Base-by-base conservation (phyloP, 2,329 filamentous ascomycete genomes). In the Epichloe sibirici region DNA sequence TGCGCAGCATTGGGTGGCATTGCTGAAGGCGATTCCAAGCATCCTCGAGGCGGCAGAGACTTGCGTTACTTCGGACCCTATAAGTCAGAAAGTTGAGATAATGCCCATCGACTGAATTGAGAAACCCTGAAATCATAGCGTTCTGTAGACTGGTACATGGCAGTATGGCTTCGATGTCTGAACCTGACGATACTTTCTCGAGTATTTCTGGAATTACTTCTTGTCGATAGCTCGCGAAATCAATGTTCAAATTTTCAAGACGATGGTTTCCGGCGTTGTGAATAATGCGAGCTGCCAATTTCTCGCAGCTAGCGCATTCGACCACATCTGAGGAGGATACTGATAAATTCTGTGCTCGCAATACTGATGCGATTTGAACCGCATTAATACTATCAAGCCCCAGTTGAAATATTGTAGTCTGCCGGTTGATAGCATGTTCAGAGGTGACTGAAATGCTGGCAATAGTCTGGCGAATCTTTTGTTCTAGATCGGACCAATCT, bases 331-430 rank as follows among this genome's bases (percentile, higher is more conserved):
- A 78, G 0, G 86, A 82, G 1, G 81, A 80, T 0, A 90, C 67
- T 1, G 65, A 61, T 40, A 82, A 70, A 0, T 82, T 82, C 17
- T 75, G 61, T 40, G 74, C 77, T 17, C 85, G 80, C 15, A 96
- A 71, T 28, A 75, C 70, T 1, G 80, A 76, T 0, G 89, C 87
- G 9, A 95, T 74, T 61, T 95, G 90, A 5, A 84, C 77, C 0
- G 89, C 87, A 55, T 86, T 90, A 61, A 97, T 93, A 63, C 90
- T 96, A 66, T 96, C 90, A 3, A 96, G 71, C 0, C 91, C 91
- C n/a, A 95, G 78, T 53, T 86, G 82, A 60, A 91, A 95, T 48
- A 97, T 88, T 0, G 87, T 89, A 0, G 82, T 88, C 9, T 76
- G 63, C 12, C 74, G 74, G 3, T 64, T 61, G 46, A 95, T 83